Evolutionary conservation across 129 eudicot genomes (phyloP), one percentile per base, ranked within the genome.

Genomic region (Calendula officinalis): DNA sequence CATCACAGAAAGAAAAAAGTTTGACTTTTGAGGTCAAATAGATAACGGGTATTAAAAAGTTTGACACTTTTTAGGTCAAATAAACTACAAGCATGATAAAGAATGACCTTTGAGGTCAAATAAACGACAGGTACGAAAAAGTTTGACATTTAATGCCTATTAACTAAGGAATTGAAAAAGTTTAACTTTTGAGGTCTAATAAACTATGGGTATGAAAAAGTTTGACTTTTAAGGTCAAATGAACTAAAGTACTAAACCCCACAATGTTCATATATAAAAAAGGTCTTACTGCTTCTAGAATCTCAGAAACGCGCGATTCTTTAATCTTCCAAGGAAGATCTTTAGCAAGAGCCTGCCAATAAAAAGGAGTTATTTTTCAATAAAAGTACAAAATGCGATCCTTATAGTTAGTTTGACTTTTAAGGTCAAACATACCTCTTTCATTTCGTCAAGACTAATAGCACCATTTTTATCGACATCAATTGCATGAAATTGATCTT

Each of bases 321-420:
- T 92, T 92, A 84, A 92, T 65, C 78, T 78, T 88, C 98, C 98
- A 92, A 27, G 98, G 96, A 72, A 82, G 92, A 70, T 92, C 99
- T 73, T 92, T 86, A 37, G 88, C 99, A 73, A 92, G 86, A 53
- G 99, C 99, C 99, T 92, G 65, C 42, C 66, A 73, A 37, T n/a
- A 56, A 64, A 56, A 65, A 11, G 9, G 38, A 38, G 11, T 53
- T 58, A 34, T 30, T 15, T 33, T 14, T 33, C 32, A 37, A 38
- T 37, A 58, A 59, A 7, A 11, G 35, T 39, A 50, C 10, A 40
- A 53, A 66, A 30, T 49, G 36, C 43, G 27, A 32, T 30, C 5
- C 13, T 58, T 35, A 36, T 36, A 49, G 60, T 38, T 40, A 40
- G 27, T 40, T 50, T 41, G 46, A 50, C 15, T 34, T 71, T 52